Evolutionary conservation across 306 rosid genomes (phyloP).

Genomic region (Trichosanthes cucumerina): DNA sequence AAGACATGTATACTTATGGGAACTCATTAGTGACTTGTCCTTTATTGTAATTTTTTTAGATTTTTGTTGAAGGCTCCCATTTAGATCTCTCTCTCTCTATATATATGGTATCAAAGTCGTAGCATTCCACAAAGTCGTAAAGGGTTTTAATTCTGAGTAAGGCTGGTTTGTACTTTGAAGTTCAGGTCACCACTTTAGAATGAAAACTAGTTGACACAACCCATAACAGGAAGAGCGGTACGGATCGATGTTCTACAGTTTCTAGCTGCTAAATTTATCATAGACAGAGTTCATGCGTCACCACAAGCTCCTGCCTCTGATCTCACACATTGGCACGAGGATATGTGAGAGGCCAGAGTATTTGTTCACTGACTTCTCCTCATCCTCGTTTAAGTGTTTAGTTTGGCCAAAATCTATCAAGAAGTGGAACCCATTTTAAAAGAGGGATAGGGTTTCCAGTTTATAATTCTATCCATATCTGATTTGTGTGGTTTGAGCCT

Average conservation of each 20-base stretch:
- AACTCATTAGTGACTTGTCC: too few relatives aligned
- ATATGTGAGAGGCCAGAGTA: neutral
- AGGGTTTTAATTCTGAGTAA: neutral
- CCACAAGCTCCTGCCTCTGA: neutral
- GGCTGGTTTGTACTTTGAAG: neutral
- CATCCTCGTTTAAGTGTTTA: neutral
- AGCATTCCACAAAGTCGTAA: neutral
- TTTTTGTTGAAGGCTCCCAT: neutral
- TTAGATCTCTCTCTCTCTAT: neutral
- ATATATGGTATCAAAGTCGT: neutral
- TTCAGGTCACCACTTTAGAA: neutral
- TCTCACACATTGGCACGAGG: neutral
- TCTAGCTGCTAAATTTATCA: neutral
- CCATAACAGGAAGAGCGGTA: neutral
- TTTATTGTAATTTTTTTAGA: too few relatives aligned
- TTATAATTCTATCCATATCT: neutral
- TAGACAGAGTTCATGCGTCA: neutral
- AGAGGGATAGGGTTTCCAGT: neutral
- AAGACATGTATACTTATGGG: too few relatives aligned
- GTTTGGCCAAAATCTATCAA: neutral
- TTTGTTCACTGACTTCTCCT: neutral
- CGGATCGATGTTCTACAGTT: neutral
- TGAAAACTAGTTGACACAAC: neutral
- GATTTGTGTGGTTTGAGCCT: neutral
- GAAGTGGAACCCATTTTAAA: neutral